A percentile compares a stretch with the other conserved stretches of the same genome.
These are phyloP conservation scores for Pseudogymnoascus sp. DNA, from an alignment of 2,329 filamentous ascomycete species.

Conservation along the genomic window DNA sequence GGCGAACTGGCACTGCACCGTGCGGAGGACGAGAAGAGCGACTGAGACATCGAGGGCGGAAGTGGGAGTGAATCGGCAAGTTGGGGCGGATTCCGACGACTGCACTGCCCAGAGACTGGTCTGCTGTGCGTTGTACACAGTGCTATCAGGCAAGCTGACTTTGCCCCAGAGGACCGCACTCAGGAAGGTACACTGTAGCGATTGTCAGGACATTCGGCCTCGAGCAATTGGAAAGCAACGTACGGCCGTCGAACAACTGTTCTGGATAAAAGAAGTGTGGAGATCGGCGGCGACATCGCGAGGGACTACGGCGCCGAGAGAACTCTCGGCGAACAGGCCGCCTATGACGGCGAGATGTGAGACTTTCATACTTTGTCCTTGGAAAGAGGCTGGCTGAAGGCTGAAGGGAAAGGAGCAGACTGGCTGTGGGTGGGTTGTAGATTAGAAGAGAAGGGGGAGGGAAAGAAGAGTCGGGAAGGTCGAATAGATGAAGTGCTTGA, in stretches of 20 bases:
- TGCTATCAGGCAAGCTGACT: neutral
- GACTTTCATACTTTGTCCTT: neutral
- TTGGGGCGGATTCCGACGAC: slow-evolving; percentile 13
- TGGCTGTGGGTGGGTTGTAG: neutral
- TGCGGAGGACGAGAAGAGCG: slow-evolving; percentile 9
- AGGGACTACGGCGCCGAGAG: neutral
- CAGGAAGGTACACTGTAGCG: neutral
- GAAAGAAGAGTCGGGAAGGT: neutral
- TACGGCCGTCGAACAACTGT: neutral
- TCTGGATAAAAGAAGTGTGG: neutral
- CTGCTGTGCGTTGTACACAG: neutral
- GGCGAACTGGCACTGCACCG: slow-evolving; percentile 37
- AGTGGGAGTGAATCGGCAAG: slow-evolving; percentile 22
- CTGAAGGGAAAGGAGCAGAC: neutral
- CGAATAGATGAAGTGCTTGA: neutral
- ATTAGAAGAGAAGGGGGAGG: neutral
- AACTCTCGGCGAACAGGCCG: neutral
- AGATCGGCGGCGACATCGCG: neutral
- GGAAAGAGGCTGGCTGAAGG: neutral
- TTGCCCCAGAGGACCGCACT: neutral
- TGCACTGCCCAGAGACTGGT: neutral
- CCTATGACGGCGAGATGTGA: neutral
- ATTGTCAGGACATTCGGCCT: neutral
- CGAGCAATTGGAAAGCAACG: neutral
- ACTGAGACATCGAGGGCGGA: slow-evolving; percentile 20